Base-by-base conservation (phyloP, 495 filamentous ascomycete species). In the Talaromyces thailandensis region DNA sequence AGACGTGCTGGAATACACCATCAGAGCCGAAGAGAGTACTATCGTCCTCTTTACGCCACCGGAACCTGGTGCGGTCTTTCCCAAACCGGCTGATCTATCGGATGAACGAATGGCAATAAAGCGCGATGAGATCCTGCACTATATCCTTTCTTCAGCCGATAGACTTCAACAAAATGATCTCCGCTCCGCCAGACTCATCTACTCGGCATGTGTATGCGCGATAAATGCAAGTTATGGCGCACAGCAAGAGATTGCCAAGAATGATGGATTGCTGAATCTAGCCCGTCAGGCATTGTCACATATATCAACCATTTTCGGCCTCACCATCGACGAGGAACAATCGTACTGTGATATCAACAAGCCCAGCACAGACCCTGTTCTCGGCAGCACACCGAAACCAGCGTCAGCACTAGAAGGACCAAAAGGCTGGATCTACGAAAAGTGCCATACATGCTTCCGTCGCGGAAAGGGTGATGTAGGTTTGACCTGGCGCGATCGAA, bases 1-100 rank as follows among this genome's bases (percentile, higher is more conserved):
- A 6, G 77, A 84, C 64, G 78, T 79, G 71, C 63, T 84, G 31
- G 78, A 84, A 58, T 85, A 85, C 64, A 70, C 69, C 1, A 73
- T 74, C 0, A 57, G 71, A 2, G 70, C 72, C 16, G 75, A 77
- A 18, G 76, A 81, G 28, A 65, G 63, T 16, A 61, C 72, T 14
- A 70, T 63, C 0, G 61, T 86, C n/a, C 51, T 74, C 1, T 81
- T 79, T 56, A 68, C 68, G 5, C 61, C 66, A 3, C 50, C 61
- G 3, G 61, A 56, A 6, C 50, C 61, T 35, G 61, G 24, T 45
- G 43, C 59, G 4, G 40, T 56, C 21, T 62, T 62, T 32, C 53
- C 51, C 11, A 45, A 62, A 56, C 53, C 53, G 1, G 51, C 55
- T 4, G 43, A 58, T 14, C 9, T 56, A 28, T 51, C 52, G 9